These are phyloP conservation scores for Xylariaceae sp. DNA, from an alignment of 2,329 filamentous ascomycete species.

Conservation along the genomic window DNA sequence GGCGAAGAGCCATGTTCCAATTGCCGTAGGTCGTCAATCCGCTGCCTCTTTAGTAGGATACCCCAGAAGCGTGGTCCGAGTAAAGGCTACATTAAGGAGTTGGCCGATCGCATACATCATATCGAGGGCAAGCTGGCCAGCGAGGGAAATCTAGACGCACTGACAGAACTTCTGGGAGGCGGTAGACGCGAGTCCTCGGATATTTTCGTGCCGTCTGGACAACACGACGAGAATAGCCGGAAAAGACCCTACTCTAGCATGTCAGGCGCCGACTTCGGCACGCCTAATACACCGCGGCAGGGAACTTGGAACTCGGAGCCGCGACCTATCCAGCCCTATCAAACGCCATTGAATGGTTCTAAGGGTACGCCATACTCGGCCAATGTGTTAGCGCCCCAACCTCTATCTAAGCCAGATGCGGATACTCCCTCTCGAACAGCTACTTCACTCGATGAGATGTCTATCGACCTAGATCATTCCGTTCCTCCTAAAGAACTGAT, in stretches of 20 bases:
- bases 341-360: constrained; percentile 43
- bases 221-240: constrained; percentile 46
- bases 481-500: constrained; percentile 48
- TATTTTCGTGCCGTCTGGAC: constrained; percentile 58
- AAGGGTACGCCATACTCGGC: constrained; percentile 45
- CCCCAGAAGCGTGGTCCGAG: constrained; percentile 89
- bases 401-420: constrained; percentile 47
- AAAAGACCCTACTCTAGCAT: constrained; percentile 48
- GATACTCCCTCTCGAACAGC: constrained; percentile 46
- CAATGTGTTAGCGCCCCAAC: constrained; percentile 55
- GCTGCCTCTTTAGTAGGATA: constrained; percentile 84
- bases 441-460: constrained; percentile 39
- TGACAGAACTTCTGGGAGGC: constrained; percentile 49
- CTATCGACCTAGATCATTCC: constrained; percentile 43
- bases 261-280: constrained; percentile 44
- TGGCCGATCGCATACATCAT: constrained; percentile 82
- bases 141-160: constrained; percentile 55
- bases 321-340: constrained; percentile 51
- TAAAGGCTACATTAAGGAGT: constrained; percentile 94
- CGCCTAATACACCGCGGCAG: constrained; percentile 51
- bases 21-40: constrained; percentile 77
- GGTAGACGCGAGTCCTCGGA: constrained; percentile 52
- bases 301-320: constrained; percentile 57
- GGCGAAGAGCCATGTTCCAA: constrained; percentile 80
- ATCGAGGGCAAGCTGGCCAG: constrained; percentile 79